Evolutionary conservation across 2,329 filamentous ascomycete genomes (phyloP), one percentile per base, ranked within the genome.

Genomic region (Monosporascus sp.): DNA sequence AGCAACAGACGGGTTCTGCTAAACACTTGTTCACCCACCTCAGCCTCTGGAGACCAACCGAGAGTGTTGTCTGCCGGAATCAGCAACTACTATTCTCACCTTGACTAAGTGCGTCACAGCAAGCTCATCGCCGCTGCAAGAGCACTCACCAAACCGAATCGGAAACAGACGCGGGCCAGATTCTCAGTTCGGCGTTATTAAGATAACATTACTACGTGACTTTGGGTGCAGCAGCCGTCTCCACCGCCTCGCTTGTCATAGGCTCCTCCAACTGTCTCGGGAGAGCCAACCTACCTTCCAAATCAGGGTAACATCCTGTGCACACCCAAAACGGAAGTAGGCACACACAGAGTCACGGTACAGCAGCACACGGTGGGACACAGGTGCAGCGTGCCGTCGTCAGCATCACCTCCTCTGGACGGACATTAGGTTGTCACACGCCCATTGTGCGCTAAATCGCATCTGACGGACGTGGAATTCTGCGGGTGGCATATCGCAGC

Each of bases 221-320:
- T 37, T 43, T 27, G 38, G 8, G 18, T 38, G 39, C 52, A 35
- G 24, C 20, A 35, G 27, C n/a, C 44, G 41, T 31, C 43, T 27
- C 43, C 43, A 46, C 50, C 52, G 51, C 54, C 55, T 55, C 54
- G 53, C 53, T 57, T 54, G 56, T 61, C 52, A 61, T 53, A 61
- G 60, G 60, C 56, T 64, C 61, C 61, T 48, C 62, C 60, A 59
- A 55, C 58, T 57, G 58, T 62, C 53, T 64, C 59, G 59, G 59
- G 53, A 58, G 49, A 59, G 48, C 39, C 52, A 47, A 59, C 57
- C 58, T 62, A 68, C 66, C 66, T 67, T 65, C 64, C 65, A 55
- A 62, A 65, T 63, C 55, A 60, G 62, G 65, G 59, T 59, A 58
- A 56, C 61, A 64, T 63, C 54, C 55, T 63, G 58, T 58, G 54